Percentiles rank a stretch among this genome's conserved stretches.
These are phyloP conservation scores for Chamaecrista fasciculata DNA, from an alignment of 306 rosid species.

Conservation along the genomic window DNA sequence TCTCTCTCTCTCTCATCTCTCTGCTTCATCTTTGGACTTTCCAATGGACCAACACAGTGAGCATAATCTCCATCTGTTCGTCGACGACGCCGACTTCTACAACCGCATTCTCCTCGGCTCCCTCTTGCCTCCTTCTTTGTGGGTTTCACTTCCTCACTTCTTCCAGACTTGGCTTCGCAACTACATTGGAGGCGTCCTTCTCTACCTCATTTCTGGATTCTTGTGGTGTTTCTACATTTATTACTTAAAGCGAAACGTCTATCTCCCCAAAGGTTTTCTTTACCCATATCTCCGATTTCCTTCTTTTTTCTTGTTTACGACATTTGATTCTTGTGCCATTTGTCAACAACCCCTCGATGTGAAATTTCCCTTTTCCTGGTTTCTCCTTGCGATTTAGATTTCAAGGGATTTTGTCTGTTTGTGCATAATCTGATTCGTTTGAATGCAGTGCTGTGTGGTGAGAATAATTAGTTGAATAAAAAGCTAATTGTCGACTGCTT, in stretches of 20 bases:
- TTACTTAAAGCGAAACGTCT: constrained; percentile 64
- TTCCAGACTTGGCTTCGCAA: constrained; percentile 83
- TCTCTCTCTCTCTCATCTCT: neutral
- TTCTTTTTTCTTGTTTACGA: neutral
- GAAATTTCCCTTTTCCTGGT: too few species aligned
- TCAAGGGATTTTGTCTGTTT: constrained; percentile 1
- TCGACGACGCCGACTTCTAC: constrained; percentile 57
- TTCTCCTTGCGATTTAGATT: neutral
- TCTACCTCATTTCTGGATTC: constrained; percentile 67
- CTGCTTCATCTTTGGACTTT: neutral
- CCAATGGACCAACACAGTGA: constrained; percentile 31
- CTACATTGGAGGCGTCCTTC: constrained; percentile 61
- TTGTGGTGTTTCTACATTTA: constrained; percentile 82
- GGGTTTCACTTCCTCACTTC: constrained; percentile 70
- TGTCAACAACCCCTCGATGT: too few species aligned
- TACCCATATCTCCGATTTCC: neutral
- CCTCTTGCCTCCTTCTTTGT: constrained; percentile 45
- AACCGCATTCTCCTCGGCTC: constrained; percentile 61
- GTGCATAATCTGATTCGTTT: constrained; percentile 4
- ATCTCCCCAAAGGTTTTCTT: constrained; percentile 84
- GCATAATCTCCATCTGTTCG: constrained; percentile 50
- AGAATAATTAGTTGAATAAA: neutral
- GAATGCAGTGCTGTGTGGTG: neutral
- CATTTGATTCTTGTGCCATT: neutral
- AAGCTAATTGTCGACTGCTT: neutral